Percentiles rank a stretch among this genome's conserved stretches.
These are phyloP conservation scores for Skeletonema grethae DNA, from an alignment of 108 stramenopile genomes.

Conservation along the genomic window DNA sequence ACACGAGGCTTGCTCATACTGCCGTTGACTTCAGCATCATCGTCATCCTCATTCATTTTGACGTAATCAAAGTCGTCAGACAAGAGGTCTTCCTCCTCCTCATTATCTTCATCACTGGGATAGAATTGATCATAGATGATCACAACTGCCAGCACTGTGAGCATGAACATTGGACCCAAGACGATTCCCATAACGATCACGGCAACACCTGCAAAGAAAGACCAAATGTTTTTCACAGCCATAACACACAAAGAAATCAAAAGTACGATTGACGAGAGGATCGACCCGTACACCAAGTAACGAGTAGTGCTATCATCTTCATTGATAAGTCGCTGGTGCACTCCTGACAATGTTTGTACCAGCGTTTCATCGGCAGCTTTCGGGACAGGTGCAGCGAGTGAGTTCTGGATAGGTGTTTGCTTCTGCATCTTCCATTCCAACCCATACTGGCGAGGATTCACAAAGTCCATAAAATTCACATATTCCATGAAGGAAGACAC, in stretches of 20 bases:
- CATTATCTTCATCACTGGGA: background rate
- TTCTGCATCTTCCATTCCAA: background rate
- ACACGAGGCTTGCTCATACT: constrained; percentile 10
- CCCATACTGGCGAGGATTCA: background rate
- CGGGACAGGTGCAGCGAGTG: background rate
- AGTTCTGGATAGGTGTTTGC: background rate
- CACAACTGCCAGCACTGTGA: background rate
- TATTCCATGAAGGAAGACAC: constrained; percentile 10
- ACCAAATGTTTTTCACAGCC: constrained; percentile 5
- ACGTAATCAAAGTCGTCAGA: background rate
- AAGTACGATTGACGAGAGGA: background rate
- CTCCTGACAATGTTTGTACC: background rate
- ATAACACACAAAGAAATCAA: background rate
- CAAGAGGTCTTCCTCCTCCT: background rate
- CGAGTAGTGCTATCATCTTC: background rate
- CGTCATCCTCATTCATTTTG: constrained; percentile 8
- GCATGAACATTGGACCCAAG: background rate
- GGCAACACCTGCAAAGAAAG: background rate
- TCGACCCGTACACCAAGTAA: background rate
- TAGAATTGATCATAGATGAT: background rate
- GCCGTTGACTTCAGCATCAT: background rate
- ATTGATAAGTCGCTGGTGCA: background rate
- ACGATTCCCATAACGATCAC: background rate
- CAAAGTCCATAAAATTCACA: background rate
- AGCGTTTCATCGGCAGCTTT: background rate